Conservation (phyloP, 169 alveolate species). For the Cryptosporidium ubiquitum region DNA sequence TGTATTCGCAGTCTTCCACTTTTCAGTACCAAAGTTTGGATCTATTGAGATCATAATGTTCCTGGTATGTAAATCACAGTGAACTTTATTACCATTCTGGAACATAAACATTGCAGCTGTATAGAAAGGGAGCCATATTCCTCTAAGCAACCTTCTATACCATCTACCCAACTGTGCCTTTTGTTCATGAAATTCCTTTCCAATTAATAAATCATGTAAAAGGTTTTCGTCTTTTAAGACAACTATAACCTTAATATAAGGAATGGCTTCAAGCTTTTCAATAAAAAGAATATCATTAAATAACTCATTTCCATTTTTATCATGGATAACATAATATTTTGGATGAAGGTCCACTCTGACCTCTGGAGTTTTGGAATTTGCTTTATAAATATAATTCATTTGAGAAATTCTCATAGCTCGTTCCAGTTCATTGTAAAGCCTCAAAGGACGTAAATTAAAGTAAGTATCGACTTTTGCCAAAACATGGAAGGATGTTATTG, state of each 20-base stretch:
- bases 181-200: slow-evolving; percentile 52
- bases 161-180: slow-evolving; percentile 44
- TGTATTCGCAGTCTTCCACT: slow-evolving; percentile 46
- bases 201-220: slow-evolving; percentile 27
- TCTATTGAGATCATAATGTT: slow-evolving; percentile 54
- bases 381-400: slow-evolving; percentile 17
- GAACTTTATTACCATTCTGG: slow-evolving; percentile 56
- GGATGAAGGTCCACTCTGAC: slow-evolving; percentile 46
- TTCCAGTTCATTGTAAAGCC: slow-evolving; percentile 45
- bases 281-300: slow-evolving; percentile 50
- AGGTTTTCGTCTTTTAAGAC: slow-evolving; percentile 24
- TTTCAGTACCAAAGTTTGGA: slow-evolving; percentile 46
- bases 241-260: slow-evolving; percentile 41
- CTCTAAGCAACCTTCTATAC: slow-evolving; percentile 63
- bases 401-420: slow-evolving; percentile 59
- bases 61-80: slow-evolving; percentile 69
- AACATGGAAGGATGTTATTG: slow-evolving; percentile 2
- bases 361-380: slow-evolving; percentile 56
- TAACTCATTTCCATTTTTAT: slow-evolving; percentile 14
- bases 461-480: slow-evolving; percentile 62
- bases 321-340: slow-evolving; percentile 19
- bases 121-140: slow-evolving; percentile 70
- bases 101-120: slow-evolving; percentile 61
- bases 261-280: slow-evolving; percentile 53
- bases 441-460: slow-evolving; percentile 24